Percentiles rank a stretch among this genome's conserved stretches.
Evolutionary conservation across 495 filamentous ascomycete genomes (phyloP).

Genomic region (Aspergillus hancockii): DNA sequence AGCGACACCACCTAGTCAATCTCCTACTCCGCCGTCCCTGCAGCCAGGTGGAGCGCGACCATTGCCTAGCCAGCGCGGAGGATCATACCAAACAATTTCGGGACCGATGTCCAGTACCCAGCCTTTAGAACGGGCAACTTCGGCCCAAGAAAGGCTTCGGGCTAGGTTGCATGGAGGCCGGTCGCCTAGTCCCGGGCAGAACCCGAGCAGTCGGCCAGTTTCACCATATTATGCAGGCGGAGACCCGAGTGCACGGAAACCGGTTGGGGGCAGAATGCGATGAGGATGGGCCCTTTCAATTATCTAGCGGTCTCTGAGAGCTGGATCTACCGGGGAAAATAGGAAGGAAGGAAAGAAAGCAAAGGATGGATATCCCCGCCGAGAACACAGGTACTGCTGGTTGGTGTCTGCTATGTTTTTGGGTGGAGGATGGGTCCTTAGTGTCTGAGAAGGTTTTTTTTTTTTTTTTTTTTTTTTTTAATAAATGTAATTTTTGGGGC

Average conservation of each 20-base stretch:
- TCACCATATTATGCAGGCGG: slow-evolving; percentile 21
- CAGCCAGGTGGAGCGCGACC: slow-evolving; percentile 55
- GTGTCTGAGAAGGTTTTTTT: neutral
- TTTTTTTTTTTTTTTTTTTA: neutral
- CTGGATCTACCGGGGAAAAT: slow-evolving; percentile 1
- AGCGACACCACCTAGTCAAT: slow-evolving; percentile 17
- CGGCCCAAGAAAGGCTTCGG: slow-evolving; percentile 70
- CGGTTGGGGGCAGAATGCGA: slow-evolving; percentile 29
- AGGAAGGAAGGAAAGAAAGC: neutral
- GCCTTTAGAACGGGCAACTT: slow-evolving; percentile 50
- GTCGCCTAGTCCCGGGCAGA: slow-evolving; percentile 38
- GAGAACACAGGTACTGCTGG: slow-evolving; percentile 9
- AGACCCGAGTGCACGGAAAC: slow-evolving; percentile 40
- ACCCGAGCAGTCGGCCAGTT: slow-evolving; percentile 16
- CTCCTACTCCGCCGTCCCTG: slow-evolving; percentile 22
- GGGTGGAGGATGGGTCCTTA: neutral
- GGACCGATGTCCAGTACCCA: slow-evolving; percentile 25
- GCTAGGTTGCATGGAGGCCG: slow-evolving; percentile 61
- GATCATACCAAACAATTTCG: slow-evolving; percentile 63
- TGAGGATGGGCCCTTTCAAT: neutral
- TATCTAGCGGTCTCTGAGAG: neutral
- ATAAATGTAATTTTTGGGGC: no score
- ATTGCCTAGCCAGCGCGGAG: slow-evolving; percentile 68
- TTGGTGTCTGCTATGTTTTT: slow-evolving; percentile 4
- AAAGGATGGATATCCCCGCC: neutral